These are phyloP conservation scores for Graphilbum fragrans DNA, from an alignment of 2,329 filamentous ascomycete genomes.

Conservation along the genomic window DNA sequence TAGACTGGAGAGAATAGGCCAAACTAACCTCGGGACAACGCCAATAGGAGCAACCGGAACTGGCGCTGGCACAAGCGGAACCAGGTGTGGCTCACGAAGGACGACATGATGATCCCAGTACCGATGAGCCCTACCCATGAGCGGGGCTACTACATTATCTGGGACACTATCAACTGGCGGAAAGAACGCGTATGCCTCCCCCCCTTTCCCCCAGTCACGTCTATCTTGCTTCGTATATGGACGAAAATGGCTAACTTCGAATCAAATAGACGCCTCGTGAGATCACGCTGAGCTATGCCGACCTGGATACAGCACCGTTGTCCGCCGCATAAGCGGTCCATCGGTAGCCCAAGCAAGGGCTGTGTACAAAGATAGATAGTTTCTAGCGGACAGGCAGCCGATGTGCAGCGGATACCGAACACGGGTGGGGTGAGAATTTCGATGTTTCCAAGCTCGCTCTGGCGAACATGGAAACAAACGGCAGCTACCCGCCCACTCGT, in stretches of 20 bases:
- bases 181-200: slow-evolving; percentile 49
- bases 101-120: slow-evolving; percentile 52
- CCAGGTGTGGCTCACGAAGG: slow-evolving; percentile 55
- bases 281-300: slow-evolving; percentile 48
- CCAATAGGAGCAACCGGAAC: slow-evolving; percentile 43
- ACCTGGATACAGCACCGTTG: slow-evolving; percentile 37
- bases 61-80: slow-evolving; percentile 60
- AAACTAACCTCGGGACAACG: neutral
- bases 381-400: no score
- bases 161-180: slow-evolving; percentile 49
- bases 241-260: neutral
- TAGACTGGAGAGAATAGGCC: slow-evolving; percentile 1
- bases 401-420: no score
- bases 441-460: no score
- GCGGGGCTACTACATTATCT: slow-evolving; percentile 55
- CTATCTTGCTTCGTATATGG: neutral
- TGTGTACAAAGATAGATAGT: no score
- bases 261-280: slow-evolving; percentile 25
- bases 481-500: no score
- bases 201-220: no score
- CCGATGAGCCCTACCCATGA: slow-evolving; percentile 46
- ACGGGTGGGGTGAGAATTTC: no score
- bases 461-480: no score
- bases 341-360: no score
- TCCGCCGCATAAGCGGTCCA: neutral